Percentiles rank a stretch among this genome's conserved stretches.
These are phyloP conservation scores for Cicer bijugum DNA, from an alignment of 306 rosid species.

Conservation along the genomic window DNA sequence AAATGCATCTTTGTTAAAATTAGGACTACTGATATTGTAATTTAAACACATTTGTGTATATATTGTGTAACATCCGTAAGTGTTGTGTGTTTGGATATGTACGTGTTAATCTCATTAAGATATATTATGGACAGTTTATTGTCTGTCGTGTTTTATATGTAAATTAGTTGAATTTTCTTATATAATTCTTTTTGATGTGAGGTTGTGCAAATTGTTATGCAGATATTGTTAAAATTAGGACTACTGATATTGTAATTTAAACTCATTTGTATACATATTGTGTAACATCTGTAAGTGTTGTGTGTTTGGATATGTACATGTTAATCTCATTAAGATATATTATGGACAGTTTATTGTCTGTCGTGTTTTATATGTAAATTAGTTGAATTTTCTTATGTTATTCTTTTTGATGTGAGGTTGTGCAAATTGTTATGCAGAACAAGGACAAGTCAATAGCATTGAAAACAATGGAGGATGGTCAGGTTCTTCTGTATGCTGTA, in stretches of 20 bases:
- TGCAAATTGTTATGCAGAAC: conserved; percentile 64
- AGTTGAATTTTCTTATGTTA: conserved; percentile 26
- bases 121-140: not conserved
- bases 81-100: conserved; percentile 15
- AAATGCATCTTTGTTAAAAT: conserved; percentile 2
- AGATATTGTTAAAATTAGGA: conserved; percentile 48
- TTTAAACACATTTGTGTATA: conserved; percentile 13
- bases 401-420: conserved; percentile 36
- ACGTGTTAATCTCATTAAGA: conserved; percentile 14
- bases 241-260: conserved; percentile 17
- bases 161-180: conserved; percentile 27
- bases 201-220: conserved; percentile 48
- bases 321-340: conserved; percentile 13
- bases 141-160: conserved; percentile 37
- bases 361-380: conserved; percentile 36
- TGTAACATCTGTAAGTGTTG: not conserved
- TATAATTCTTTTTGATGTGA: conserved; percentile 33
- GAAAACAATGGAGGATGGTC: conserved; percentile 99
- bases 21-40: conserved; percentile 6
- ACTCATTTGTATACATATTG: not conserved
- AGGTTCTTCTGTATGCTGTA: conserved; percentile 86
- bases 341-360: conserved; percentile 5
- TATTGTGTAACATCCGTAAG: not conserved
- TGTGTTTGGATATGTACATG: conserved; percentile 11
- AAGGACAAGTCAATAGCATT: conserved; percentile 83